Evolutionary conservation across 2,329 filamentous ascomycete species (phyloP).

Genomic region (Colletotrichum abscissum): DNA sequence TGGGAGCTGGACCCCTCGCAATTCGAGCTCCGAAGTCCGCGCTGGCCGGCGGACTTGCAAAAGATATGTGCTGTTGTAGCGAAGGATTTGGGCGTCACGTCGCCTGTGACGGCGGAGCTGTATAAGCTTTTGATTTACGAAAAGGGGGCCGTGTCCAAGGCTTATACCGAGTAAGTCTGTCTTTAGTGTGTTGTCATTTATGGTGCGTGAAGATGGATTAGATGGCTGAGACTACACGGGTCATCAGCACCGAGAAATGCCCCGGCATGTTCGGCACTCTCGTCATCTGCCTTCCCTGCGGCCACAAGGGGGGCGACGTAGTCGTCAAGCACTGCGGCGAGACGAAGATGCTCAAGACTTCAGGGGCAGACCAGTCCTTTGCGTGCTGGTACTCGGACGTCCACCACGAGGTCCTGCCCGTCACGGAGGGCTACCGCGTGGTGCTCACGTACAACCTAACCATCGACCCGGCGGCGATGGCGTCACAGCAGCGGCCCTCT

Average conservation of each 20-base stretch:
- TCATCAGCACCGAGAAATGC: constrained; percentile 54
- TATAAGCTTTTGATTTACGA: constrained; percentile 63
- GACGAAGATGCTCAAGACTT: constrained; percentile 45
- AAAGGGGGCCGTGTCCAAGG: constrained; percentile 60
- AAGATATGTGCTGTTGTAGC: constrained; percentile 40
- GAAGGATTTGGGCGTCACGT: constrained; percentile 45
- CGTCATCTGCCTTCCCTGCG: constrained; percentile 59
- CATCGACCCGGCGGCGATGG: constrained; percentile 19
- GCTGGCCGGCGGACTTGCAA: constrained; percentile 45
- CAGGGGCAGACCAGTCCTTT: constrained; percentile 37
- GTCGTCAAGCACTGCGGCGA: constrained; percentile 48
- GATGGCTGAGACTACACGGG: background rate
- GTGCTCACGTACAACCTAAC: constrained; percentile 65
- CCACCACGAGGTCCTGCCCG: constrained; percentile 59
- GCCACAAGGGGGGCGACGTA: constrained; percentile 59
- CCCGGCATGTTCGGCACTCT: constrained; percentile 63
- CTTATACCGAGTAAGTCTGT: constrained; percentile 51
- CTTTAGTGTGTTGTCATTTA: background rate
- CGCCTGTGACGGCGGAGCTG: constrained; percentile 46
- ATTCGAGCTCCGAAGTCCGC: constrained; percentile 49
- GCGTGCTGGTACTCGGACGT: constrained; percentile 63
- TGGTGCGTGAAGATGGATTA: background rate
- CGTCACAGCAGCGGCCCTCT: constrained; percentile 34
- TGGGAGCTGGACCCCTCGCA: constrained; percentile 54
- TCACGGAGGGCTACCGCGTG: constrained; percentile 59